Evolutionary conservation across 1,284 basidiomycete genomes (phyloP).

Genomic region (Wolfiporia cocos): DNA sequence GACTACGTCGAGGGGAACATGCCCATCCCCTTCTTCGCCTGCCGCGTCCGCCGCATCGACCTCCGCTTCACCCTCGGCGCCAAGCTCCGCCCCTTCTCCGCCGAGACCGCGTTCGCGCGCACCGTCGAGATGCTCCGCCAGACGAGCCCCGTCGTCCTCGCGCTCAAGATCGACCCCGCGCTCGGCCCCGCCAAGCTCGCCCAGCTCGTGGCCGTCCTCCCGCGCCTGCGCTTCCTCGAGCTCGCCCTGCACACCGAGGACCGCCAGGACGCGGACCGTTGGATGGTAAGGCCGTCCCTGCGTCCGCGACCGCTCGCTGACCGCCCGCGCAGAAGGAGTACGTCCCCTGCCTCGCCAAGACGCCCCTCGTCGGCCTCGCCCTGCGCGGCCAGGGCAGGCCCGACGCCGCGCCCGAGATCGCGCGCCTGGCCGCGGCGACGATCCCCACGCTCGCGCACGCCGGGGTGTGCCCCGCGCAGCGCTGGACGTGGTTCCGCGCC

Average conservation of each 20-base stretch:
- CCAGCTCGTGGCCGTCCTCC: conserved; percentile 13
- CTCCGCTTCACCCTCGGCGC: conserved; percentile 16
- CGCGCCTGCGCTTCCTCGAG: conserved; percentile 16
- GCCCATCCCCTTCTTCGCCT: conserved; percentile 17
- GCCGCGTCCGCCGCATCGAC: conserved; percentile 16
- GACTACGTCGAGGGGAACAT: conserved; percentile 18
- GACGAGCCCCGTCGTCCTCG: conserved; percentile 16
- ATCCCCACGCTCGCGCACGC: conserved; percentile 14
- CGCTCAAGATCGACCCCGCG: conserved; percentile 12
- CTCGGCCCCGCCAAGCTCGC: conserved; percentile 10
- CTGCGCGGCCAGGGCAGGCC: conserved; percentile 5
- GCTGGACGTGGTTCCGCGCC: conserved; percentile 12
- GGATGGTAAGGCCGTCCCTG: conserved; percentile 13
- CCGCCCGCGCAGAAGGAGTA: conserved; percentile 10
- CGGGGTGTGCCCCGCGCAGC: conserved; percentile 8
- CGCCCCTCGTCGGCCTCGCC: conserved; percentile 12
- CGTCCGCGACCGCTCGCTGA: conserved; percentile 1
- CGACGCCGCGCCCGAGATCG: conserved; percentile 1
- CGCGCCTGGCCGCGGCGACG: conserved; percentile 9
- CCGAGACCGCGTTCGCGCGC: conserved; percentile 1
- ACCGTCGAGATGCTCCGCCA: conserved; percentile 15
- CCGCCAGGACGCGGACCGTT: conserved; percentile 9
- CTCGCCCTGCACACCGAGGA: conserved; percentile 9
- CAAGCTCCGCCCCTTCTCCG: neutral
- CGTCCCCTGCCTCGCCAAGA: conserved; percentile 13